These are phyloP conservation scores for Hsuehochloa calcarea DNA, from an alignment of 176 grass and related monocot genomes.

Conservation along the genomic window DNA sequence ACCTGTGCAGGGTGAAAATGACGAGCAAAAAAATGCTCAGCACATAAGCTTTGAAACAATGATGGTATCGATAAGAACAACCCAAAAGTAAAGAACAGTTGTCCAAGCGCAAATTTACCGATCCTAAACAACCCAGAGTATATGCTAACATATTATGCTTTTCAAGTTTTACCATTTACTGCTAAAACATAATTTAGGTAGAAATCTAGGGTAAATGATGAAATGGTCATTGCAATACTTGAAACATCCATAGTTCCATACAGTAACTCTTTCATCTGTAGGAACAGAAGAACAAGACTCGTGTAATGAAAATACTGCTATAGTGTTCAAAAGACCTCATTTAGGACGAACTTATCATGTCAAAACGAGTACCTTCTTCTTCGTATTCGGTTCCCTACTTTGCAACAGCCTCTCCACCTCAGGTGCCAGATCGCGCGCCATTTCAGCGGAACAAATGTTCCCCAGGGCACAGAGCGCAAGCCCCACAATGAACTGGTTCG, in stretches of 20 bases:
- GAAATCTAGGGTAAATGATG: background rate
- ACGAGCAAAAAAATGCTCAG: background rate
- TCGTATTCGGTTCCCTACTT: slow-evolving; percentile 85
- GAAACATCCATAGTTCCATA: background rate
- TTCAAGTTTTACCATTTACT: background rate
- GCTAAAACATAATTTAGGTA: background rate
- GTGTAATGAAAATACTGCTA: background rate
- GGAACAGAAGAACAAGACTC: background rate
- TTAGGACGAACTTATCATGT: background rate
- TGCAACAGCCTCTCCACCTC: slow-evolving; percentile 96
- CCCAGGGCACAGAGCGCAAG: slow-evolving; percentile 95
- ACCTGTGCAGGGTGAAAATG: background rate
- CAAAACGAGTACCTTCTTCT: slow-evolving; percentile 73
- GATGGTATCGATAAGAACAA: background rate
- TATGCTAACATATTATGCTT: background rate
- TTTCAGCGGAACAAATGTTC: slow-evolving; percentile 99
- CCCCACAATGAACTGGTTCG: slow-evolving; percentile 96
- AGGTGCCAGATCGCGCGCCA: slow-evolving; percentile 89
- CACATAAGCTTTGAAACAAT: background rate
- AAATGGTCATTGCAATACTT: background rate
- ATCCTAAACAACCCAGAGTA: background rate
- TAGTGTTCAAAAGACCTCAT: background rate
- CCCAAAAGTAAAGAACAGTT: background rate
- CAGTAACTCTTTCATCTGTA: background rate
- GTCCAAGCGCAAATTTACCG: background rate